Evolutionary conservation across 2,329 filamentous ascomycete species (phyloP), one percentile per base, ranked within the genome.

Genomic region (Colletotrichum sp.): DNA sequence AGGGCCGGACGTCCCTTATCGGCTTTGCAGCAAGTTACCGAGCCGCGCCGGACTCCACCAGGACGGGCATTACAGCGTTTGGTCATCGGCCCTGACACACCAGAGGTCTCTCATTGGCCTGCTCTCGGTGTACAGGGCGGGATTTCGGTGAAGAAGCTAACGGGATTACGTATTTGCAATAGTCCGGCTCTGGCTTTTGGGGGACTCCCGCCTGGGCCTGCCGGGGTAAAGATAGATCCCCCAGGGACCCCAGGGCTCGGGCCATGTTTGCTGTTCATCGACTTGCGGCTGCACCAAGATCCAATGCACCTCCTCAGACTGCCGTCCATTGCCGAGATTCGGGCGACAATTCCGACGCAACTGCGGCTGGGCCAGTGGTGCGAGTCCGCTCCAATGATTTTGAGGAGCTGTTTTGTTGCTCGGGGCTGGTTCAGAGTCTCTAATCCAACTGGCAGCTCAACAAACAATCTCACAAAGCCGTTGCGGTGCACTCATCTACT

Each of bases 11-110:
- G 34, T 74, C 61, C 48, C 73, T 75, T 75, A 75, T 72, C 73
- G 73, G 36, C 12, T n/a, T 56, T 56, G 64, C 28, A 55, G 24
- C 21, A 58, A 64, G 67, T 71, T 71, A 61, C 72, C 59, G 67
- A 74, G 71, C 71, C 65, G 43, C 58, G 71, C 56, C 58, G 66
- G 59, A 71, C 72, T 61, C 67, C 72, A 71, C 72, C n/a, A n/a
- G 55, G 16, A n/a, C 52, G 52, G 65, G 55, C 56, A 26, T 30
- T 52, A 13, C n/a, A 52, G 43, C 12, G 43, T 52, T 56, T 73
- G 65, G 38, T 64, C 63, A 62, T 62, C 16, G 64, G 32, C 28
- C 70, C 43, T 55, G 18, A 69, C 58, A 52, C 30, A 21, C 24
- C 26, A 32, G 67, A 52, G 5, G 32, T 24, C 10, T 43, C 5